Evolutionary conservation across 768 basidiomycete species (phyloP), one percentile per base, ranked within the genome.

Genomic region (Suillus spraguei): DNA sequence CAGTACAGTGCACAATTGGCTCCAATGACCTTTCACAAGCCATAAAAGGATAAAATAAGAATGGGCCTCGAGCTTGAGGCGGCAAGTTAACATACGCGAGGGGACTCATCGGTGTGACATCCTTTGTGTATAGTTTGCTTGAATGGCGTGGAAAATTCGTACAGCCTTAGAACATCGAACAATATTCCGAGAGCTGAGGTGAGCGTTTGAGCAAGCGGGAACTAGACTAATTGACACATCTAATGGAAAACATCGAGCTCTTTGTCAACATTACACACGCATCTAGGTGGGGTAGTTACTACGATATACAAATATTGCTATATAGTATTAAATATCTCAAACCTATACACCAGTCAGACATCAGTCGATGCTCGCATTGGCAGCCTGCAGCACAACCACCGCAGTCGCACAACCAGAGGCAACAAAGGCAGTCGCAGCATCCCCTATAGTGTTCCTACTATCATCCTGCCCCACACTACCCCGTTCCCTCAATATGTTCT

Each of bases 391-490:
- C 2, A 93, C 89, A 39, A 92, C 77, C 46, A 92, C 68, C 20
- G 86, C 89, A 50, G 81, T 79, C 47, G 83, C 83, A 58, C 80
- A 78, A 1, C 84, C 85, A 7, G 86, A 80, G 3, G 88, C 78
- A 13, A 95, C 85, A 71, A 96, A 85, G 49, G 88, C 88, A 49
- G 89, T 85, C 4, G 87, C 92, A 20, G 92, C 88, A 72, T 95
- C 92, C 7, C 96, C 96, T 35, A 97, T 80, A 28, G 95, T 94
- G 78, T 90, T 90, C 73, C 83, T 81, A 64, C 94, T 85, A 63
- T 66, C 54, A 16, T 72, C 73, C 1, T 38, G 24, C 32, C 36
- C 46, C 4, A 20, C 24, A 5, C 38, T 62, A 36, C 58, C 59
- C 8, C 61, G 47, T 67, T 81, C 82, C 8, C 74, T 63, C 7